Base-by-base conservation (phyloP, 495 filamentous ascomycete species). In the Glarea lozoyensis region DNA sequence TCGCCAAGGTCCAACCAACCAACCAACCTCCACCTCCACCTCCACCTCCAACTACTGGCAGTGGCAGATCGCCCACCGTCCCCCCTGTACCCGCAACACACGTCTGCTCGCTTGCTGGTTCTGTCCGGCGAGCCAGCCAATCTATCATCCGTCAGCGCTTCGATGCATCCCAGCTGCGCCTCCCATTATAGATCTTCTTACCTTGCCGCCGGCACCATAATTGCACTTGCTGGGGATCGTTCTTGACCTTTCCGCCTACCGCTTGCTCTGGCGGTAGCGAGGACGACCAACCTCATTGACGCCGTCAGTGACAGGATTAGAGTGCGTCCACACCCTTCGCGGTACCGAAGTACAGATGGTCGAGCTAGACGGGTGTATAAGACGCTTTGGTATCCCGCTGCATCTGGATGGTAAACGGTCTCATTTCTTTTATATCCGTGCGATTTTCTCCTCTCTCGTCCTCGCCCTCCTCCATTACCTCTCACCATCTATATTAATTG, bases 221-320 rank as follows among this genome's bases (percentile, higher is more conserved):
- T 29, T 29, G 7, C 25, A 7, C 7, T 7, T n/a, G 25, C 25
- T 7, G 25, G n/a, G n/a, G n/a, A n/a, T n/a, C n/a, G n/a, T n/a
- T n/a, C n/a, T n/a, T n/a, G n/a, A n/a, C n/a, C n/a, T n/a, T n/a
- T n/a, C n/a, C n/a, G n/a, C n/a, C n/a, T n/a, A n/a, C n/a, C n/a
- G n/a, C n/a, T n/a, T n/a, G n/a, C n/a, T n/a, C n/a, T n/a, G n/a
- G n/a, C n/a, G n/a, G n/a, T n/a, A n/a, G n/a, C n/a, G n/a, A n/a
- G n/a, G n/a, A n/a, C n/a, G n/a, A n/a, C n/a, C 25, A 29, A 29
- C 25, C 25, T 29, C 25, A 7, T 29, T 7, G 25, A 7, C 25
- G 7, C 7, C 25, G 7, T 29, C 3, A 37, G 35, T 37, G 5
- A 37, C 35, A 37, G 16, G 35, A 37, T 37, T 37, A 37, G 35